A percentile compares a stretch with the other conserved stretches of the same genome.
phyloP scores from a whole-genome alignment of 2,329 filamentous ascomycete genomes.

The Neonectria neomacrospora region DNA sequence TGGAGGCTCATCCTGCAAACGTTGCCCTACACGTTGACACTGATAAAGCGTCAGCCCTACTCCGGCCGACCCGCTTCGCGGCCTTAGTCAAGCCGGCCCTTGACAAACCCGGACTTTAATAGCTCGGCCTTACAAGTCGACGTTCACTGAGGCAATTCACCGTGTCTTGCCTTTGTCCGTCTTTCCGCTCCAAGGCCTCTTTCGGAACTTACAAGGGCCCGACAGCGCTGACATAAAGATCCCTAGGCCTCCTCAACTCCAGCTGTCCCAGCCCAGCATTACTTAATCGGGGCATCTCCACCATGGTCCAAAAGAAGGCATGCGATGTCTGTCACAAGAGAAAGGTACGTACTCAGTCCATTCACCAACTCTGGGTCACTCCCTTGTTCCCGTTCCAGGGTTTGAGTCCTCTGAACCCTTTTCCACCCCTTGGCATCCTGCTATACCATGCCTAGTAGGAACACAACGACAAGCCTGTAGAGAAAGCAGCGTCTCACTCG shows the following conservation, averaged over 20 bases:
- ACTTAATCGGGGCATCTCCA: not conserved
- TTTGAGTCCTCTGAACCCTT: not conserved
- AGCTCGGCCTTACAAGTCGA: not conserved
- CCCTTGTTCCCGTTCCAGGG: not conserved
- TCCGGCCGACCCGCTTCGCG: not conserved
- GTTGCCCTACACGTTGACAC: not conserved
- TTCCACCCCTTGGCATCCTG: not conserved
- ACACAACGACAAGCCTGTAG: not conserved
- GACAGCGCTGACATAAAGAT: constrained; percentile 1
- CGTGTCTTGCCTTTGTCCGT: not conserved
- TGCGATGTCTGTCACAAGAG: constrained; percentile 25
- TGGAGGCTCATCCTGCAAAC: not conserved
- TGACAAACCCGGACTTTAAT: not conserved
- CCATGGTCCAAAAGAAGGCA: constrained; percentile 1
- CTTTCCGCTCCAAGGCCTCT: not conserved
- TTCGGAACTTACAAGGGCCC: not conserved
- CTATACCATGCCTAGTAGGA: not conserved
- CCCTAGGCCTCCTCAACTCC: not conserved
- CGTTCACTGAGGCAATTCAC: not conserved
- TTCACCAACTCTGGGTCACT: not conserved
- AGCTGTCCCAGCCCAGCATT: not conserved
- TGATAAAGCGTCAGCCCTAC: not conserved
- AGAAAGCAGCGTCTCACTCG: too few species aligned
- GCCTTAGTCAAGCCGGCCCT: not conserved
- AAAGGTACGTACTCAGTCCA: constrained; percentile 7